These are phyloP conservation scores for Fomitopsis schrenkii DNA, from an alignment of 1,284 basidiomycete genomes.

Conservation along the genomic window DNA sequence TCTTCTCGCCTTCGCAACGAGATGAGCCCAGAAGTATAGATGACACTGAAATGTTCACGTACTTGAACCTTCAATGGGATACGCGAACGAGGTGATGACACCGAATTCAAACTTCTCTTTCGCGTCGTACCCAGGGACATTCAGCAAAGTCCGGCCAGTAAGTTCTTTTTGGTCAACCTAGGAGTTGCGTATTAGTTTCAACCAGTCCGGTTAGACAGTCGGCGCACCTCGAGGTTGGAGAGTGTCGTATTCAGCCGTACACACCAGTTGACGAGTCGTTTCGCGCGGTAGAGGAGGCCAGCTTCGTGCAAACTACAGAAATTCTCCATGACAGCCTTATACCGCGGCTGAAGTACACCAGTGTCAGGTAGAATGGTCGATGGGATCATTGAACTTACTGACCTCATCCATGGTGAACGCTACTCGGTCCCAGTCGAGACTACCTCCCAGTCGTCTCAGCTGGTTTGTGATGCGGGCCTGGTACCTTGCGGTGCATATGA, in stretches of 20 bases:
- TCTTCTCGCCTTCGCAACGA: conserved; percentile 68
- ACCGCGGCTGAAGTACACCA: conserved; percentile 49
- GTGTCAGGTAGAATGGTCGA: neutral
- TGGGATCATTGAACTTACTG: conserved; percentile 14
- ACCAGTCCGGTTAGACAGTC: too few species aligned
- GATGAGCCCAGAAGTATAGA: neutral
- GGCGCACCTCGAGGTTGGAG: conserved; percentile 85
- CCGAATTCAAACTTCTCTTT: conserved; percentile 99
- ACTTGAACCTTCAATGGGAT: conserved; percentile 85
- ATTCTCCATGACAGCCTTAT: conserved; percentile 87
- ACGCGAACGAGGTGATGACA: conserved; percentile 94
- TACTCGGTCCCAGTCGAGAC: conserved; percentile 91
- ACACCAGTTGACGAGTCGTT: conserved; percentile 99
- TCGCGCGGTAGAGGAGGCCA: conserved; percentile 93
- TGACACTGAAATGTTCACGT: conserved; percentile 13
- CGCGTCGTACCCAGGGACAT: conserved; percentile 89
- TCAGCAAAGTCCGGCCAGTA: conserved; percentile 84
- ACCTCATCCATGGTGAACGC: conserved; percentile 97
- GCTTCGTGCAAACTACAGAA: conserved; percentile 94
- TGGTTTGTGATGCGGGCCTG: conserved; percentile 90
- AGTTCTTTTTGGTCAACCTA: conserved; percentile 94
- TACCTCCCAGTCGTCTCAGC: conserved; percentile 86
- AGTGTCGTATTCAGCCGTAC: conserved; percentile 93
- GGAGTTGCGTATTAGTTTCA: too few species aligned
- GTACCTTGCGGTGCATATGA: conserved; percentile 51